Evolutionary conservation across 768 basidiomycete genomes (phyloP).

Genomic region (Suillus spraguei): DNA sequence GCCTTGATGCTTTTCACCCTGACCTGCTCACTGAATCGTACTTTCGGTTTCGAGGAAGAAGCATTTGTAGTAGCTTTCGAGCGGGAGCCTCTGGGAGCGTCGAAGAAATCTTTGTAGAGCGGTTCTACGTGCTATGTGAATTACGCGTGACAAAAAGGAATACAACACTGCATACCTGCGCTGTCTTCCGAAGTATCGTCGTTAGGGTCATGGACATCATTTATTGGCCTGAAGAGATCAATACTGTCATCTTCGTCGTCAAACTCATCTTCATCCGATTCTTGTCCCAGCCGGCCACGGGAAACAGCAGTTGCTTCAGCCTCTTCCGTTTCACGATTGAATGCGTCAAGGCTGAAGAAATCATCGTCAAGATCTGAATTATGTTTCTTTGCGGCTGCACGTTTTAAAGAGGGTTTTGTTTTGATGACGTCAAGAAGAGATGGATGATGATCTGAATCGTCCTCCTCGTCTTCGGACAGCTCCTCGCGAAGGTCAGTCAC

Average conservation of each 20-base stretch:
- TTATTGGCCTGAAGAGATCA: constrained; percentile 70
- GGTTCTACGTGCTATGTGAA: constrained; percentile 44
- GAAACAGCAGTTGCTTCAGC: constrained; percentile 68
- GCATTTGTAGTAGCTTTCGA: constrained; percentile 20
- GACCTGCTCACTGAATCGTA: constrained; percentile 83
- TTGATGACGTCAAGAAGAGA: constrained; percentile 30
- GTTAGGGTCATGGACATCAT: constrained; percentile 41
- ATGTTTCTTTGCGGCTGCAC: constrained; percentile 21
- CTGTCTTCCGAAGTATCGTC: constrained; percentile 48
- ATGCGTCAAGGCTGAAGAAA: constrained; percentile 87
- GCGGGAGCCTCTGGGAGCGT: constrained; percentile 46
- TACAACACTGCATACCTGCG: constrained; percentile 39
- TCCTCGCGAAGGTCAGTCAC: constrained; percentile 40
- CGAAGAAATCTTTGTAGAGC: constrained; percentile 83
- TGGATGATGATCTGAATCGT: constrained; percentile 31
- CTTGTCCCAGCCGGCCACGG: constrained; percentile 57
- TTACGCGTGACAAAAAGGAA: constrained; percentile 5
- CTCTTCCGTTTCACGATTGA: constrained; percentile 85
- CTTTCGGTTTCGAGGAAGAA: constrained; percentile 37
- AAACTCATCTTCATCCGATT: constrained; percentile 46
- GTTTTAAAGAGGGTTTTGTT: constrained; percentile 27
- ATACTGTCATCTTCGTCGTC: constrained; percentile 51
- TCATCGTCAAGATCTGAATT: constrained; percentile 73
- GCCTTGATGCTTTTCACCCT: constrained; percentile 80
- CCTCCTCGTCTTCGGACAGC: constrained; percentile 39